A percentile compares a stretch with the other conserved stretches of the same genome.
phyloP scores from a whole-genome alignment of 495 filamentous ascomycete species.

The Neurospora sp. region DNA sequence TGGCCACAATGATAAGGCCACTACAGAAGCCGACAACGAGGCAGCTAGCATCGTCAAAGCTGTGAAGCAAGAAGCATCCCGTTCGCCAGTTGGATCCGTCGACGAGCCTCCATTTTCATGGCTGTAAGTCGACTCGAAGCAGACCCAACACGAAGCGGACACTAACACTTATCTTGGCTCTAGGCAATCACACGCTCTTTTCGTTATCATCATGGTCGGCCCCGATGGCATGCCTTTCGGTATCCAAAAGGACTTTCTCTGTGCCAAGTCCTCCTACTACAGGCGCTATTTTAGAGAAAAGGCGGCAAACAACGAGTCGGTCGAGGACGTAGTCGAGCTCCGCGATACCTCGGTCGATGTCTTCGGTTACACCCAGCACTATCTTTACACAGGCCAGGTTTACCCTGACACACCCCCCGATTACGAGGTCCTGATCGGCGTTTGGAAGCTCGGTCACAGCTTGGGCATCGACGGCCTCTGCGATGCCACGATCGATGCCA shows the following conservation, averaged over 20 bases:
- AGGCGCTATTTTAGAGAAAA: conserved; percentile 29
- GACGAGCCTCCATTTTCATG: conserved; percentile 19
- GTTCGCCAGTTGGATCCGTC: background rate
- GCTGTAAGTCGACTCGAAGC: conserved; percentile 19
- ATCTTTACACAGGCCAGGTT: conserved; percentile 39
- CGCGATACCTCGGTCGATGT: conserved; percentile 33
- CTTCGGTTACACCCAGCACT: conserved; percentile 43
- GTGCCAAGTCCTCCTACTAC: conserved; percentile 38
- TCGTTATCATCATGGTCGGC: conserved; percentile 43
- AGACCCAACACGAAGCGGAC: background rate
- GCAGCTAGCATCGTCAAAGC: background rate
- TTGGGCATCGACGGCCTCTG: conserved; percentile 44
- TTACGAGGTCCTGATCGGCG: conserved; percentile 39
- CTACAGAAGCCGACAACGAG: background rate
- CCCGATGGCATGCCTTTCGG: conserved; percentile 39
- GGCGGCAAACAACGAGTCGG: conserved; percentile 10
- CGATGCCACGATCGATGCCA: conserved; percentile 38
- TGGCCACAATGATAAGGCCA: background rate
- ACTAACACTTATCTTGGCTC: conserved; percentile 1
- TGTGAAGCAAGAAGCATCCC: background rate
- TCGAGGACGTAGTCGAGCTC: conserved; percentile 39
- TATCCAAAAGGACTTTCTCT: conserved; percentile 46
- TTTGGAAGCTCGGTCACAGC: conserved; percentile 42
- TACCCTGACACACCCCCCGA: conserved; percentile 31
- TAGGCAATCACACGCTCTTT: conserved; percentile 43